Conservation (phyloP, 441 rosid genomes). For the Erodium texanum region DNA sequence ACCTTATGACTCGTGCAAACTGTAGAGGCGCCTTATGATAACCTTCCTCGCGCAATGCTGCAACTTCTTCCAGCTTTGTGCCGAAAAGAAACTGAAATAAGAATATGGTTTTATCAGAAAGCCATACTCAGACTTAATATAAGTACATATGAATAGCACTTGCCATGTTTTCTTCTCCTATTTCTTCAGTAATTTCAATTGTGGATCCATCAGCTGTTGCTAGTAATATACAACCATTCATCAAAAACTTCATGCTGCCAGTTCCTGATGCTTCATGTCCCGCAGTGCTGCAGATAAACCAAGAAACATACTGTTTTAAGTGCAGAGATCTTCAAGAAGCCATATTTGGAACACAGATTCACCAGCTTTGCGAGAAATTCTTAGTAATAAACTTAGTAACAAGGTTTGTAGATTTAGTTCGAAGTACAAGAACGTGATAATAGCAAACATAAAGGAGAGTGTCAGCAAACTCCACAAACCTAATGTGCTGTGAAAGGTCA, state of each 20-base stretch:
- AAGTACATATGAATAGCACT: neutral
- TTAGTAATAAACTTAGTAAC: neutral
- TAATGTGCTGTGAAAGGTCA: conserved; percentile 19
- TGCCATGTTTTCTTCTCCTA: conserved; percentile 42
- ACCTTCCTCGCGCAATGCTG: conserved; percentile 33
- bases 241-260: conserved; percentile 45
- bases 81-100: conserved; percentile 41
- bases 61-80: conserved; percentile 35
- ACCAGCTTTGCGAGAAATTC: neutral
- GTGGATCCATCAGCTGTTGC: conserved; percentile 50
- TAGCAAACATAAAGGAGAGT: neutral
- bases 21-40: conserved; percentile 36
- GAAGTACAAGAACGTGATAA: conserved; percentile 1
- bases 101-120: conserved; percentile 8
- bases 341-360: too few species aligned
- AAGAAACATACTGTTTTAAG: too few species aligned
- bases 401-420: neutral
- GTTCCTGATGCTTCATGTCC: conserved; percentile 65
- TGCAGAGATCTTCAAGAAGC: too few species aligned
- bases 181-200: conserved; percentile 38
- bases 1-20: conserved; percentile 50
- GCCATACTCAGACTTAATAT: too few species aligned
- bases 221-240: conserved; percentile 48
- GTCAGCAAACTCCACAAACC: conserved; percentile 7
- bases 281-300: conserved; percentile 33